Evolutionary conservation across 2,329 filamentous ascomycete species (phyloP).

Genomic region (Acrocalymma vagum): DNA sequence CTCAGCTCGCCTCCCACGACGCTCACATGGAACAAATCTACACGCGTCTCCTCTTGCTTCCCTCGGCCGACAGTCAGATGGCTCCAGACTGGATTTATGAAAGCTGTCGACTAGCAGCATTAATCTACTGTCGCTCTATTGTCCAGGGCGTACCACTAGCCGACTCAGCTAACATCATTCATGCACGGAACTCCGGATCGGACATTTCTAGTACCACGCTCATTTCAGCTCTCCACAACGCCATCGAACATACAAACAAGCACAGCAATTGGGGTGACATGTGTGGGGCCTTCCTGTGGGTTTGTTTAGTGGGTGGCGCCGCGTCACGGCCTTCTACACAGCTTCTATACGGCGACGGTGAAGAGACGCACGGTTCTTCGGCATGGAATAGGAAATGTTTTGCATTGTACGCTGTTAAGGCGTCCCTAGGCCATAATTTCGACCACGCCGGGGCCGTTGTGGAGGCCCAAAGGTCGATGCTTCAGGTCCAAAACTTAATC

Average conservation of each 20-base stretch:
- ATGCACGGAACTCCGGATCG: constrained; percentile 17
- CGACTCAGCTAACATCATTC: constrained; percentile 27
- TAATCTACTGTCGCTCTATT: constrained; percentile 42
- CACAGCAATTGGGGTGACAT: constrained; percentile 32
- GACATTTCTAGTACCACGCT: constrained; percentile 17
- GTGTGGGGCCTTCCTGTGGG: constrained; percentile 40
- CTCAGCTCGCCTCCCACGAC: constrained; percentile 27
- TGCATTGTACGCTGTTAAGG: constrained; percentile 34
- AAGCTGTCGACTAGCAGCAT: constrained; percentile 36
- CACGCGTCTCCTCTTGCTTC: constrained; percentile 23
- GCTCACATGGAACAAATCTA: constrained; percentile 34
- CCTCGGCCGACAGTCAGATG: constrained; percentile 17
- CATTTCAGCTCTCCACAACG: constrained; percentile 31
- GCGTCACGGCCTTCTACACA: constrained; percentile 28
- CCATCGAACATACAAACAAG: constrained; percentile 33
- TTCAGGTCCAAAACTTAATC: constrained; percentile 31
- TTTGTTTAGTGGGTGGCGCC: constrained; percentile 39
- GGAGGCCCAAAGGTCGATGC: constrained; percentile 33
- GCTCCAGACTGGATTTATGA: constrained; percentile 42
- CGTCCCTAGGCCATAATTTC: constrained; percentile 25
- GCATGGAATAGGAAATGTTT: constrained; percentile 40
- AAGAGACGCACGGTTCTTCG: constrained; percentile 12
- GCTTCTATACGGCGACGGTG: constrained; percentile 6
- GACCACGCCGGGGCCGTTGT: constrained; percentile 29
- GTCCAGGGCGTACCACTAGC: constrained; percentile 32